phyloP scores from a whole-genome alignment of 1,139 yeast genomes.

The Protomyces inouyei region DNA sequence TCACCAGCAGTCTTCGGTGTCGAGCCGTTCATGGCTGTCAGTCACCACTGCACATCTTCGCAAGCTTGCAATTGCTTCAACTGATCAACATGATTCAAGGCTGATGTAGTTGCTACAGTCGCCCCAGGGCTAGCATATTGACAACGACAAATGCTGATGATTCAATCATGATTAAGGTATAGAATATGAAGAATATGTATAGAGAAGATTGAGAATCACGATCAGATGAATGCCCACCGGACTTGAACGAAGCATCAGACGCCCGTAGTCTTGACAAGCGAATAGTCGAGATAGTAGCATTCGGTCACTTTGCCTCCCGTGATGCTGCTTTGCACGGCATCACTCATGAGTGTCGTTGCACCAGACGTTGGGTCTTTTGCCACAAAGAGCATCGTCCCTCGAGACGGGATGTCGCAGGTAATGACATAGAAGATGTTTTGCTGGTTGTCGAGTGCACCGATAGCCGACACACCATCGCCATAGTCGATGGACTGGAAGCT shows the following conservation, averaged over 20 bases:
- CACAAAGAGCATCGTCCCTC: neutral
- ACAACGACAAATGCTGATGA: too few relatives aligned
- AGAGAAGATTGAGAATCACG: too few relatives aligned
- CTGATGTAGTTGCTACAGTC: too few relatives aligned
- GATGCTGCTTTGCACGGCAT: neutral
- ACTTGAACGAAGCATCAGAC: neutral
- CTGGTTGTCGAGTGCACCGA: neutral
- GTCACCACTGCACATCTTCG: too few relatives aligned
- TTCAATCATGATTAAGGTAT: too few relatives aligned
- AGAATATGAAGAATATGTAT: too few relatives aligned
- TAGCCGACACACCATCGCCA: neutral
- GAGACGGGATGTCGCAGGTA: neutral
- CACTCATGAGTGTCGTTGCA: neutral
- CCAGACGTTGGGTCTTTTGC: neutral
- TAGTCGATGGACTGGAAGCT: neutral
- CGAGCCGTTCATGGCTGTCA: too few relatives aligned
- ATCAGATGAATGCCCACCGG: too few relatives aligned
- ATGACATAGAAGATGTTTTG: neutral
- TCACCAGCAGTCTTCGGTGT: too few relatives aligned
- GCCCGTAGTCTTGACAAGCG: neutral
- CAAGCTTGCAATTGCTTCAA: too few relatives aligned
- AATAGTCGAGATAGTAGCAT: neutral
- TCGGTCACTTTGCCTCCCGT: neutral
- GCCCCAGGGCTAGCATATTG: too few relatives aligned
- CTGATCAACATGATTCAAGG: too few relatives aligned